Base-by-base conservation (phyloP, 163 green algal species). In the Volvox carteri region DNA sequence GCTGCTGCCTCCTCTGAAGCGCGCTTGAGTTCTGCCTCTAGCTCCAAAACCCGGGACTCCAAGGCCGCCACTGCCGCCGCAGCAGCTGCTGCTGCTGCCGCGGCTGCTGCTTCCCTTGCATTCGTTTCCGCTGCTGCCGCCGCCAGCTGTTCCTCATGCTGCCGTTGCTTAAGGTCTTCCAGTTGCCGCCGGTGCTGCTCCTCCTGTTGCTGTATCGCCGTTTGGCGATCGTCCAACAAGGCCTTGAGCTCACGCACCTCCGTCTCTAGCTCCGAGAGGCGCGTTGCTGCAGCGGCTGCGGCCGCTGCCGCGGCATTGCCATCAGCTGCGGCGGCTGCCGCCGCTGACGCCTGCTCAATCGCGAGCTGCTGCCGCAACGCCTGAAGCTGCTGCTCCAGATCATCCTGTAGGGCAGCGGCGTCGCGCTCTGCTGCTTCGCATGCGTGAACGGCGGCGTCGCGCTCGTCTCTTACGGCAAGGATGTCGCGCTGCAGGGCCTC, bases 131-230 rank as follows among this genome's bases (percentile, higher is more conserved):
- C 70, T 58, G 86, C 30, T 25, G 72, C 48, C 11, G 85, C 74
- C 21, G 54, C 48, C 12, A 76, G 70, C 56, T 72, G 70, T 77
- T 84, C 56, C 35, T 50, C 74, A 35, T 81, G 48, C 89, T 92
- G 89, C 56, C 74, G 65, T 50, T 86, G 60, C 44, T 50, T 16
- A 37, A 87, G 19, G 30, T 87, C 60, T 19, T 87, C 60, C 30
- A 74, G 54, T 67, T 85, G 68, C 84, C 70, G 42, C 48, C 42
- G 76, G 23, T 86, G 65, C 33, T 52, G 21, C n/a, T 65, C 52
- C 19, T 35, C 46, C 30, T 42, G 35, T 46, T 42, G 41, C 86
- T 30, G 19, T 2, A 52, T 65, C 6, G 72, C 70, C 1, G 14
- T 25, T 14, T 86, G 14, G 0, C 30, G 60, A 35, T 56, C 52